Base-by-base conservation (phyloP, 208 protist genomes). In the Leishmania major region DNA sequence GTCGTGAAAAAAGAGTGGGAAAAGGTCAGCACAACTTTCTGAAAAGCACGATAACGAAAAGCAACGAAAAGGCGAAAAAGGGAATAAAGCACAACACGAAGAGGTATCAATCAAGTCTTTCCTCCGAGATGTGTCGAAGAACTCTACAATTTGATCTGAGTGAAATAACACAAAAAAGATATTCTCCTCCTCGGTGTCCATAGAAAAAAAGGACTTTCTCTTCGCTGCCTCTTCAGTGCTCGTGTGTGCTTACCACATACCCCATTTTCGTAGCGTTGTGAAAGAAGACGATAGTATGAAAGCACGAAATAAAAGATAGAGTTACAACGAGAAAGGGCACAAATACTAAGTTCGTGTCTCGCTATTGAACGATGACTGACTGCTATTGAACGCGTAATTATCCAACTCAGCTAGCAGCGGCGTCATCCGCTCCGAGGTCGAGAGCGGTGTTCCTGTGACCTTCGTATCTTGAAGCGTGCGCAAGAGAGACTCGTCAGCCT, bases 401-500 rank as follows among this genome's bases (percentile, higher is more conserved):
- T 94, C 91, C 25, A 95, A 82, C 71, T 95, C 91, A 70, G 95
- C 92, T n/a, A 97, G 84, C 59, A 96, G 72, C 22, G 94, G 94
- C 4, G 94, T 97, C 88, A 96, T 91, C 25, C 92, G 86, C 37
- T 94, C 92, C 17, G 93, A 92, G 25, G 83, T 82, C 19, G 88
- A 90, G 22, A 92, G 67, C 13, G 94, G 92, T 45, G 94, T 95
- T 71, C 87, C 91, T 2, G 83, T 84, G 40, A 93, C 85, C 70
- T 95, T 94, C 11, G 89, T 89, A 74, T 95, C 92, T 78, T 97
- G 90, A 25, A 97, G 78, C 5, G 92, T 95, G 57, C 89, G 87
- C 66, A 97, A 87, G 15, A 97, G 84, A 1, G 91, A 91, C 69
- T 95, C 92, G 77, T 97, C 94, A 37, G 94, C 94, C 71, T 93